These are phyloP conservation scores for Colletotrichum tofieldiae DNA, from an alignment of 2,329 filamentous ascomycete genomes.

Conservation along the genomic window DNA sequence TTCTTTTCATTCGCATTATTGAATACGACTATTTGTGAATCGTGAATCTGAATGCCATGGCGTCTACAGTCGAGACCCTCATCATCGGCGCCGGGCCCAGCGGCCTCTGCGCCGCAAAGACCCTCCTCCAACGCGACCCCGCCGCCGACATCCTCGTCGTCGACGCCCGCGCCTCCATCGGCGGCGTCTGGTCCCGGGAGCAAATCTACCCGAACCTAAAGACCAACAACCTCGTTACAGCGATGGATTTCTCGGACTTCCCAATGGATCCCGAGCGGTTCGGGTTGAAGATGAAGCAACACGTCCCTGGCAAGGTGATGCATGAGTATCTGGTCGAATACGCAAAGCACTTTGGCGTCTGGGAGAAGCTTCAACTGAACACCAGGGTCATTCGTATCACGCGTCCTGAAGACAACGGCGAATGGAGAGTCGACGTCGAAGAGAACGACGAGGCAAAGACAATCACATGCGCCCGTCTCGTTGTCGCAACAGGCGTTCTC, in stretches of 20 bases:
- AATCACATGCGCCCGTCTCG: slow-evolving; percentile 62
- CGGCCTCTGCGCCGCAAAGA: slow-evolving; percentile 64
- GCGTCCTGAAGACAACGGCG: slow-evolving; percentile 52
- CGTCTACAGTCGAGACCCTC: slow-evolving; percentile 41
- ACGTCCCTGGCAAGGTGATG: slow-evolving; percentile 72
- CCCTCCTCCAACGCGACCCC: slow-evolving; percentile 60
- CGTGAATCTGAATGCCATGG: slow-evolving; percentile 6
- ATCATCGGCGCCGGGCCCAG: slow-evolving; percentile 50
- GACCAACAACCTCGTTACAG: slow-evolving; percentile 59
- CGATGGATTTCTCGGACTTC: slow-evolving; percentile 58
- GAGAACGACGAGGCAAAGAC: slow-evolving; percentile 21
- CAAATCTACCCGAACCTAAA: slow-evolving; percentile 60
- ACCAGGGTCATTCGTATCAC: slow-evolving; percentile 66
- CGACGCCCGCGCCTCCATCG: slow-evolving; percentile 57
- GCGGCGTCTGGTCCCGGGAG: slow-evolving; percentile 60
- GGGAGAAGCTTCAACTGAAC: slow-evolving; percentile 63
- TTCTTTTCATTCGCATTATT: too few species aligned
- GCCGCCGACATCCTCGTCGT: slow-evolving; percentile 58
- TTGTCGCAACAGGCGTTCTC: slow-evolving; percentile 74
- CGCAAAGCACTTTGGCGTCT: slow-evolving; percentile 67
- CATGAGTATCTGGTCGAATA: slow-evolving; percentile 72
- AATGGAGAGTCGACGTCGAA: slow-evolving; percentile 49
- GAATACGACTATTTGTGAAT: not conserved
- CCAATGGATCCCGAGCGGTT: slow-evolving; percentile 51
- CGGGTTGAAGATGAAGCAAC: slow-evolving; percentile 50